A percentile compares a stretch with the other conserved stretches of the same genome.
phyloP scores from a whole-genome alignment of 208 protist genomes.

The Leptomonas pyrrhocoris region DNA sequence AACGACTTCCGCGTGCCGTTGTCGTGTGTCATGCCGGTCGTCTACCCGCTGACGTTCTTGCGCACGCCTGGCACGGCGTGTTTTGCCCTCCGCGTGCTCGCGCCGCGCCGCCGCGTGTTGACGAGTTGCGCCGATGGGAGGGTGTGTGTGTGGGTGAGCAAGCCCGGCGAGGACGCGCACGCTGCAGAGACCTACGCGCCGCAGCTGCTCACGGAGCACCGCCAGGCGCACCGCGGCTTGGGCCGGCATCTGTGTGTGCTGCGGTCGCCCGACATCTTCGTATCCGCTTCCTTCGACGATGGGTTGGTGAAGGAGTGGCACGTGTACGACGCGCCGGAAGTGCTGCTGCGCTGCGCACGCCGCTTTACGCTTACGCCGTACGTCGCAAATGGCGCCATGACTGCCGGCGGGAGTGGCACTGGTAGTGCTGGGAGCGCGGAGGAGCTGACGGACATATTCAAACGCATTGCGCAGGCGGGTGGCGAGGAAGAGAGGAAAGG shows the following conservation, averaged over 20 bases:
- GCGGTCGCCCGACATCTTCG: constrained; percentile 69
- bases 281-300: constrained; percentile 72
- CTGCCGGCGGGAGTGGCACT: not conserved
- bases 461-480: constrained; percentile 4
- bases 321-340: constrained; percentile 76
- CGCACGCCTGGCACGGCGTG: constrained; percentile 46
- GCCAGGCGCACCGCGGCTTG: constrained; percentile 36
- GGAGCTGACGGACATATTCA: constrained; percentile 34
- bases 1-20: constrained; percentile 73
- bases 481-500: constrained; percentile 2
- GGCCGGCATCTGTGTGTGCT: constrained; percentile 60
- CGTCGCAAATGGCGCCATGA: constrained; percentile 10
- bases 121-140: constrained; percentile 64
- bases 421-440: constrained; percentile 5
- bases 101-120: constrained; percentile 41
- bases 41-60: constrained; percentile 55
- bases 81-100: constrained; percentile 62
- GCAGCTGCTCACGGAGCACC: constrained; percentile 32
- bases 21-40: constrained; percentile 66
- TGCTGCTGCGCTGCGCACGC: constrained; percentile 64
- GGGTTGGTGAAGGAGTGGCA: constrained; percentile 86
- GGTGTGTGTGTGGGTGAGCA: constrained; percentile 57
- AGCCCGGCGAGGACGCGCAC: not conserved
- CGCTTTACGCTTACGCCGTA: constrained; percentile 50
- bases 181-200: constrained; percentile 38